Evolutionary conservation across 768 basidiomycete species (phyloP).

Genomic region (Leccinum longicurvipes): DNA sequence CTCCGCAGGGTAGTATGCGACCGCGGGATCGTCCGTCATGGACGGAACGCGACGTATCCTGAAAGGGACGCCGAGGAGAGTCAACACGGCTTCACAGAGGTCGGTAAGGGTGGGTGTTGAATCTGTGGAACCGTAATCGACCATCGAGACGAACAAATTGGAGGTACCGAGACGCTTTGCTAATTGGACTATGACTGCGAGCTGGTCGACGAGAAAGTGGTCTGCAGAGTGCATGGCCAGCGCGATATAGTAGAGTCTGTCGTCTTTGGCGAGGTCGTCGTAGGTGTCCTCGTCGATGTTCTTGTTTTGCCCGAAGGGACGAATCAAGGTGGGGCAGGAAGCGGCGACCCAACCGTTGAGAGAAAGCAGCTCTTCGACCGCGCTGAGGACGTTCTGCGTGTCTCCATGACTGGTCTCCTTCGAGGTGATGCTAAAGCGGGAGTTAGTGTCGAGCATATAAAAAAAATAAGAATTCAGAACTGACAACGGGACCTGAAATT

Average conservation of each 20-base stretch:
- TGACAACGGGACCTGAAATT: slow-evolving; percentile 90
- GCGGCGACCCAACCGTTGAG: slow-evolving; percentile 98
- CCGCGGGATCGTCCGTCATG: slow-evolving; percentile 86
- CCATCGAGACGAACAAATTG: slow-evolving; percentile 95
- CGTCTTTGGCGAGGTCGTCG: slow-evolving; percentile 80
- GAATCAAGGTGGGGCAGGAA: slow-evolving; percentile 84
- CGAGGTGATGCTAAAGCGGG: slow-evolving; percentile 58
- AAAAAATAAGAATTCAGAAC: slow-evolving; percentile 25
- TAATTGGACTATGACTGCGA: slow-evolving; percentile 96
- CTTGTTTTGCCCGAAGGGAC: slow-evolving; percentile 94
- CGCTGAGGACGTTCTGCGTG: slow-evolving; percentile 80
- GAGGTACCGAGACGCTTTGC: slow-evolving; percentile 84
- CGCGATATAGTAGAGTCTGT: slow-evolving; percentile 90
- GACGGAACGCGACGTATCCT: slow-evolving; percentile 87
- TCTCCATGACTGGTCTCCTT: slow-evolving; percentile 87
- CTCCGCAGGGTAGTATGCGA: slow-evolving; percentile 93
- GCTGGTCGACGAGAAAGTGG: slow-evolving; percentile 97
- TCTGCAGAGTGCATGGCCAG: slow-evolving; percentile 97
- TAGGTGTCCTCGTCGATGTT: slow-evolving; percentile 69
- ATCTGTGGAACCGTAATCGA: slow-evolving; percentile 94
- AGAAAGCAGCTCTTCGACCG: slow-evolving; percentile 92
- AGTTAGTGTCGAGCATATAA: not conserved
- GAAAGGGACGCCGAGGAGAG: slow-evolving; percentile 89
- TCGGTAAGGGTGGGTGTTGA: slow-evolving; percentile 94
- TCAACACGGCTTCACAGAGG: slow-evolving; percentile 92